phyloP scores from a whole-genome alignment of 2,329 filamentous ascomycete species.

The Arthrobotrys musiformis region DNA sequence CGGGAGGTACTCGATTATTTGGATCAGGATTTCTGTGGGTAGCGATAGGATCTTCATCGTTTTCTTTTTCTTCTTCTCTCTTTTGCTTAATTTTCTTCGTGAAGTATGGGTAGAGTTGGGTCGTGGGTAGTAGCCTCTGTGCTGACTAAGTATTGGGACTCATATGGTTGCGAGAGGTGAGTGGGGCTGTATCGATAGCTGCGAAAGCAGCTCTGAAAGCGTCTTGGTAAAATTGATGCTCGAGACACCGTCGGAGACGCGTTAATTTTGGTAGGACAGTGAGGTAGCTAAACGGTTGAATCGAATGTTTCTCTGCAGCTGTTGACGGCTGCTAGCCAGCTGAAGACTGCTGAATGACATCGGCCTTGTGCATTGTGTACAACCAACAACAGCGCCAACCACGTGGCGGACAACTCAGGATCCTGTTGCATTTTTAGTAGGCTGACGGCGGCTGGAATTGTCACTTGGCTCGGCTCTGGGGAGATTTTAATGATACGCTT shows the following conservation, averaged over 20 bases:
- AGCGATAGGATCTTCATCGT: slow-evolving; percentile 13
- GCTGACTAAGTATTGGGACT: too few species aligned
- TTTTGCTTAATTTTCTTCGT: background rate
- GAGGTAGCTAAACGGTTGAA: background rate
- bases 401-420: background rate
- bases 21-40: slow-evolving; percentile 7
- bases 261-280: background rate
- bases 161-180: too few species aligned
- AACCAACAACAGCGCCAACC: background rate
- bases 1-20: slow-evolving; percentile 1
- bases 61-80: background rate
- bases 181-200: too few species aligned
- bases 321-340: background rate
- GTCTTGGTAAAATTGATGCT: too few species aligned
- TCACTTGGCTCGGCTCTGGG: too few species aligned
- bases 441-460: too few species aligned
- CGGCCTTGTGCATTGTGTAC: background rate
- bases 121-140: too few species aligned
- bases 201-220: too few species aligned
- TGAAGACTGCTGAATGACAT: background rate
- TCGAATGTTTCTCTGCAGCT: too few species aligned
- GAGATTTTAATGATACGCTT: too few species aligned
- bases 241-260: too few species aligned
- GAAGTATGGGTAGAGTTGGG: too few species aligned
- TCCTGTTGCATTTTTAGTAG: background rate